These are phyloP conservation scores for Pyrenophora seminiperda DNA, from an alignment of 2,329 filamentous ascomycete species.

Conservation along the genomic window DNA sequence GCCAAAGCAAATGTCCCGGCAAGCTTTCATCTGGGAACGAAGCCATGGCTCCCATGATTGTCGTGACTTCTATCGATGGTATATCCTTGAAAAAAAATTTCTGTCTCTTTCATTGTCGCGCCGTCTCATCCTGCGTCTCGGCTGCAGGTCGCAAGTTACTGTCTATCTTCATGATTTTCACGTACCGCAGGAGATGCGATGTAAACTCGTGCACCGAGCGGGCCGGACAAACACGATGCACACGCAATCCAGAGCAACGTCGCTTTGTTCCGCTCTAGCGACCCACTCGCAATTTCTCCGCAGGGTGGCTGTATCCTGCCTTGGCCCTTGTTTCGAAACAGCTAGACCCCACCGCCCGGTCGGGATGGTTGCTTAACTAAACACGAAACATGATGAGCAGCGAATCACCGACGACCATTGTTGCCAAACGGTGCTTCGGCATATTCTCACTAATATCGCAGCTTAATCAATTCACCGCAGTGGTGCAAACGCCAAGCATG, in stretches of 20 bases:
- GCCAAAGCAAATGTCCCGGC: neutral
- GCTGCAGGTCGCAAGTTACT: neutral
- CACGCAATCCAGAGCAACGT: neutral
- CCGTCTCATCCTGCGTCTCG: neutral
- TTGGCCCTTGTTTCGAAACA: slow-evolving; percentile 32
- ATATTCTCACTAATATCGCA: slow-evolving; percentile 20
- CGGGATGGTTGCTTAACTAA: slow-evolving; percentile 19
- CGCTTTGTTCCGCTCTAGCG: slow-evolving; percentile 3
- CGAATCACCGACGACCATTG: slow-evolving; percentile 14
- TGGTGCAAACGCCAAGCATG: slow-evolving; percentile 20
- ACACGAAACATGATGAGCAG: slow-evolving; percentile 9
- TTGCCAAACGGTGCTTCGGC: slow-evolving; percentile 10
- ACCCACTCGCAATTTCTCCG: slow-evolving; percentile 11
- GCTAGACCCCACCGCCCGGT: slow-evolving; percentile 17
- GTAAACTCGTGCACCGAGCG: neutral
- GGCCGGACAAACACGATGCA: neutral
- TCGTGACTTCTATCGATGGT: no score
- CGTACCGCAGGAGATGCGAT: neutral
- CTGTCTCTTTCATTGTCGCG: neutral
- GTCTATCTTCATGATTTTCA: neutral
- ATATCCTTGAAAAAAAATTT: neutral
- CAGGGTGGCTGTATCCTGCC: slow-evolving; percentile 10
- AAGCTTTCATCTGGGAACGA: neutral
- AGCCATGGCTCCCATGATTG: no score
- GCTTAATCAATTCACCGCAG: slow-evolving; percentile 33